Base-by-base conservation (phyloP, 495 filamentous ascomycete species). In the Talaromyces stipitatus region DNA sequence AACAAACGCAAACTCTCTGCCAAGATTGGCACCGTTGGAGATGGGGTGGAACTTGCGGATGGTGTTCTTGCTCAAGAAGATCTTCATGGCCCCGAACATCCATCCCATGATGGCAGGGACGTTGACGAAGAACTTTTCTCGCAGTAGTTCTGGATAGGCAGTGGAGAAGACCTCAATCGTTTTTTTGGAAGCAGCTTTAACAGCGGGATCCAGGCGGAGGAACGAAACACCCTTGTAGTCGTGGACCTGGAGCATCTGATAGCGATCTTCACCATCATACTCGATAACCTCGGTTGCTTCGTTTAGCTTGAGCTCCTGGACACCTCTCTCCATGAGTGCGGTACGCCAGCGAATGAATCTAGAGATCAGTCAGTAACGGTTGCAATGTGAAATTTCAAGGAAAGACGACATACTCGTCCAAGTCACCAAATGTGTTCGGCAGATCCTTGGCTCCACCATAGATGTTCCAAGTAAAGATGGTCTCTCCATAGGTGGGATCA, bases 121-220 rank as follows among this genome's bases (percentile, higher is more conserved):
- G 58, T 96, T 96, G 72, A 95, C 86, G 65, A 96, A 96, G 80
- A 88, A 94, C 77, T 95, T 96, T 69, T 90, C 81, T 55, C 85
- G 84, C 27, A 96, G 78, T 20, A 94, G 81, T 74, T 96, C 91
- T 0, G 91, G 91, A 74, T 96, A 96, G 51, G 86, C 85, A 50
- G 80, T 82, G 45, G 78, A 73, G 71, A 96, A 89, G 20, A 87
- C 77, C 27, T 86, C 79, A 67, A 95, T 91, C 33, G 86, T 88
- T 74, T 90, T 84, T 69, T 82, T 84, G 59, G 84, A 85, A 14
- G 88, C 86, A 11, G 84, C 76, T 60, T 84, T 86, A 61, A 89
- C 78, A n/a, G 70, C 69, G 2, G 87, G 79, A 52, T 89, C 82
- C 66, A 84, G 78, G 22, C 88, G 85, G 43, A 95, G 75, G 77